Evolutionary conservation across 1,139 yeast species (phyloP), one percentile per base, ranked within the genome.

Genomic region (Saccharomyces hybrid): DNA sequence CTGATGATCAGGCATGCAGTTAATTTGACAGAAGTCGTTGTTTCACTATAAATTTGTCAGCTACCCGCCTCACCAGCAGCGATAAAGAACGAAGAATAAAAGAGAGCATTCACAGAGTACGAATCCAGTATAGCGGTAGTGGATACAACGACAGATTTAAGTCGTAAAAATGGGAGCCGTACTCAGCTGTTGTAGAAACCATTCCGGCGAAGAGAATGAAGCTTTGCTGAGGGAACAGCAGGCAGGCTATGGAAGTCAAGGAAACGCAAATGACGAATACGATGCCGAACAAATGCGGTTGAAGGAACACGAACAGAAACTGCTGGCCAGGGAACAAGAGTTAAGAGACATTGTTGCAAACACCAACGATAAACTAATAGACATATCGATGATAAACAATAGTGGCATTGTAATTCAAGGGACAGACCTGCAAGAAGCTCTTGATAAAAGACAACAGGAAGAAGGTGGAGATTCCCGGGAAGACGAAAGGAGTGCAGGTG

Each of bases 261-360:
- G 20, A 11, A 56, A 59, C 20, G 57, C 59, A 16, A 48, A 55
- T 53, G 62, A 53, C 48, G 64, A 59, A 6, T 53, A 55, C 29
- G 53, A 60, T 48, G 54, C 53, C 3, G 46, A 56, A 25, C 61
- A 61, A 38, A 60, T 62, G 31, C 66, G 67, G 50, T 58, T 67
- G 53, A 65, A 61, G 48, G 70, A 66, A 26, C 69, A 69, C 13
- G 66, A 67, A 42, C 61, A 68, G 47, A 61, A 65, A 48, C 56
- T 61, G 42, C 57, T 58, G 25, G 61, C 61, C 2, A 60, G 76
- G 50, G 74, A 72, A 42, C 68, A 67, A 26, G 71, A 71, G 50
- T 57, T 73, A 42, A 67, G 70, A 50, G 66, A 66, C n/a, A 73
- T 73, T 49, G 76, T 73, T 14, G 63, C 69, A 27, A 72, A 64